These are phyloP conservation scores for Corchorus capsularis DNA, from an alignment of 345 rosid species.

Conservation along the genomic window DNA sequence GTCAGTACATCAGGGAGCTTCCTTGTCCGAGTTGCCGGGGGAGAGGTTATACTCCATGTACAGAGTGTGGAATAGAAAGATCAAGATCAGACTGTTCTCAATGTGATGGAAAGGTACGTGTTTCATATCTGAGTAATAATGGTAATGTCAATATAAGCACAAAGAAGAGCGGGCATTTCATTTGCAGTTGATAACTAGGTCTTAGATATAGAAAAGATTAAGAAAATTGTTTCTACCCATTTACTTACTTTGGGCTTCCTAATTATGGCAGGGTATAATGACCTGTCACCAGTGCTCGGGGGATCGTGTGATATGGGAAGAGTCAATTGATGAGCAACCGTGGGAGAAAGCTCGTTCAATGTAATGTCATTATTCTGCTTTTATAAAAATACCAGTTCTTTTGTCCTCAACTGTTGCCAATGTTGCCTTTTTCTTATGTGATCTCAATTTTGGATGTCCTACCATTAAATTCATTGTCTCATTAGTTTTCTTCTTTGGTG, in stretches of 20 bases:
- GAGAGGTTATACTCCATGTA: conserved; percentile 87
- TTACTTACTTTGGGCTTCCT: not conserved
- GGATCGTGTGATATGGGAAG: conserved; percentile 95
- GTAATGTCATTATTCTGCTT: conserved; percentile 38
- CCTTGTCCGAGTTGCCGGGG: conserved; percentile 96
- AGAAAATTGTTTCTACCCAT: not conserved
- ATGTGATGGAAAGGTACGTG: conserved; percentile 79
- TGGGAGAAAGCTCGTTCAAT: conserved; percentile 94
- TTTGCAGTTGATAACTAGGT: not conserved
- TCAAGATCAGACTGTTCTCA: conserved; percentile 63
- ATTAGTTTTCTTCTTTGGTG: conserved; percentile 5
- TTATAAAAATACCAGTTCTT: not conserved
- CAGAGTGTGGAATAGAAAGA: conserved; percentile 84
- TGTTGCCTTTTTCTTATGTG: not conserved
- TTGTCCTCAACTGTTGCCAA: not conserved
- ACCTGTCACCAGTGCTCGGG: conserved; percentile 79
- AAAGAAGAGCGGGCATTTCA: not conserved
- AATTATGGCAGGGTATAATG: conserved; percentile 65
- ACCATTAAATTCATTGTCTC: not conserved
- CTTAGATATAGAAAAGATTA: not conserved
- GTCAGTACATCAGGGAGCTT: conserved; percentile 90
- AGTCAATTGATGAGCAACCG: conserved; percentile 87
- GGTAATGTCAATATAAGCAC: too few relatives aligned
- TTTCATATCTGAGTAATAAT: not conserved
- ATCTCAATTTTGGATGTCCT: not conserved